These are phyloP conservation scores for Cladobotryum mycophilum DNA, from an alignment of 2,329 filamentous ascomycete genomes.

Conservation along the genomic window DNA sequence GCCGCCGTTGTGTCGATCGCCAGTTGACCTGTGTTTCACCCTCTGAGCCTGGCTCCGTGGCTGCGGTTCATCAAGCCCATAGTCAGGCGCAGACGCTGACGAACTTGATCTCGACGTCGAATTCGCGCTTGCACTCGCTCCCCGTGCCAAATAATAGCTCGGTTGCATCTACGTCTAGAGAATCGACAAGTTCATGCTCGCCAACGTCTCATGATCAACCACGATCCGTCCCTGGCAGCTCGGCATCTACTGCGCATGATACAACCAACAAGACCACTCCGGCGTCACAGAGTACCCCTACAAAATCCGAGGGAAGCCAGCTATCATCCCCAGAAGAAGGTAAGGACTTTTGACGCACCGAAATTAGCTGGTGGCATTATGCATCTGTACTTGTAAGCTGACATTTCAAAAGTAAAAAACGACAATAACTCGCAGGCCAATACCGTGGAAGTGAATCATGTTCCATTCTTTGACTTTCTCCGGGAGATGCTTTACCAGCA, in stretches of 20 bases:
- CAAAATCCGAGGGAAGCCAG: constrained; percentile 28
- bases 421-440: constrained; percentile 5
- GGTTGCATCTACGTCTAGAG: not conserved
- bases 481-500: constrained; percentile 46
- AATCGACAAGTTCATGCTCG: constrained; percentile 14
- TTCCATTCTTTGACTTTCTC: constrained; percentile 45
- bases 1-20: constrained; percentile 43
- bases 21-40: constrained; percentile 37
- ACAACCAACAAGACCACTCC: constrained; percentile 21
- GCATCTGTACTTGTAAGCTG: no score
- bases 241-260: constrained; percentile 14
- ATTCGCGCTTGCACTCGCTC: constrained; percentile 13
- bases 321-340: constrained; percentile 30
- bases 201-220: constrained; percentile 18
- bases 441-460: constrained; percentile 25
- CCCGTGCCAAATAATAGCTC: constrained; percentile 13
- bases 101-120: no score
- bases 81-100: constrained; percentile 27
- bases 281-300: constrained; percentile 17
- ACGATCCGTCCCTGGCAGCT: constrained; percentile 1
- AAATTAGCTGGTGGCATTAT: no score
- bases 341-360: constrained; percentile 7
- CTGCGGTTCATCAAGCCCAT: constrained; percentile 39
- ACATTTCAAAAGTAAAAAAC: no score
- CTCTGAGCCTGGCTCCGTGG: constrained; percentile 31